Percentiles rank a stretch among this genome's conserved stretches.
Evolutionary conservation across 2,329 filamentous ascomycete species (phyloP).

Genomic region (Colletotrichum cereale): DNA sequence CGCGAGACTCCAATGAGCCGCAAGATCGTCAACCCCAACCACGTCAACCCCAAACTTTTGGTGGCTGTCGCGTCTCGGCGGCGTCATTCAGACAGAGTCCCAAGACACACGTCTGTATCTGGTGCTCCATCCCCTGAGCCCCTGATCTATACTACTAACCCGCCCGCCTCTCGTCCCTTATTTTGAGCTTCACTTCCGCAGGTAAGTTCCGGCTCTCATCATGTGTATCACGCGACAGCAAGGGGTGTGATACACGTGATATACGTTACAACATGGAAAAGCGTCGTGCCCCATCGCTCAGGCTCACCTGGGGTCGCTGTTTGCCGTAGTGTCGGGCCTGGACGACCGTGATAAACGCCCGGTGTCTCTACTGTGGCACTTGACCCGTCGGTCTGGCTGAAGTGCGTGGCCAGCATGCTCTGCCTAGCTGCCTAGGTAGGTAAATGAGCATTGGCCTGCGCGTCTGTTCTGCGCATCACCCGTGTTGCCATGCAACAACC

Average conservation of each 20-base stretch:
- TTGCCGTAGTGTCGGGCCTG: neutral
- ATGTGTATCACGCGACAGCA: neutral
- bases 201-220: neutral
- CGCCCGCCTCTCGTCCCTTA: neutral
- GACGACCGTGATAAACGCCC: neutral
- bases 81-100: neutral
- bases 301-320: neutral
- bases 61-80: neutral
- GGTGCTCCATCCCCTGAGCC: neutral
- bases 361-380: conserved; percentile 3
- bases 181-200: conserved; percentile 1
- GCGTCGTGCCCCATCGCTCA: neutral
- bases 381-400: neutral
- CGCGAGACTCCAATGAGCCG: neutral
- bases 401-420: conserved; percentile 19
- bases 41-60: too few species aligned
- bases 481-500: conserved; percentile 28
- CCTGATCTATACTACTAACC: neutral
- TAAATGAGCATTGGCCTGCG: conserved; percentile 27
- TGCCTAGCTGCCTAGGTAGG: neutral
- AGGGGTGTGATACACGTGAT: conserved; percentile 9
- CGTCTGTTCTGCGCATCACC: conserved; percentile 33
- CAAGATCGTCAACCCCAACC: conserved; percentile 3
- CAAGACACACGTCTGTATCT: neutral
- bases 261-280: conserved; percentile 13